Percentiles rank a stretch among this genome's conserved stretches.
Evolutionary conservation across 441 rosid genomes (phyloP).

Genomic region (Corymbia calophylla): DNA sequence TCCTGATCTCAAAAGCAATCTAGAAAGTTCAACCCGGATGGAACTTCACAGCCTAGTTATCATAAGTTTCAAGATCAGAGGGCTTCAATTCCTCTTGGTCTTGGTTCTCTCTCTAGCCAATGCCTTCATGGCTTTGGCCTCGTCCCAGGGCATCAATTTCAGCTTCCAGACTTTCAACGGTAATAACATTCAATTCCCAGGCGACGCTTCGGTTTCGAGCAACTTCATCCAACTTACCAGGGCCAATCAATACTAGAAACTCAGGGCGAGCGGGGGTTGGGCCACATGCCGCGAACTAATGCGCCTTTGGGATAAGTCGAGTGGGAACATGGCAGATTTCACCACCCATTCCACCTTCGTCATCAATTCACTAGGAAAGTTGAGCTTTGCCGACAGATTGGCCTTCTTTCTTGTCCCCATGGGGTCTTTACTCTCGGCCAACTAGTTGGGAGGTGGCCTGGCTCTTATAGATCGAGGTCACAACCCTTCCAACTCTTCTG

Average conservation of each 20-base stretch:
- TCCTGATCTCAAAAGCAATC: neutral
- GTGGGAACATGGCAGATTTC: neutral
- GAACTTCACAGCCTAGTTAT: neutral
- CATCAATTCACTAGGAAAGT: neutral
- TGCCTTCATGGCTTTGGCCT: neutral
- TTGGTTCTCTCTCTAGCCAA: neutral
- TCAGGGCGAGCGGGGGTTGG: accelerated
- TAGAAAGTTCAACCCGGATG: neutral
- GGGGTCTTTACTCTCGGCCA: accelerated
- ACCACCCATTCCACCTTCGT: neutral
- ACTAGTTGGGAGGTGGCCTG: accelerated
- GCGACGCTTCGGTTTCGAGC: accelerated
- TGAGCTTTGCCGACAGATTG: neutral
- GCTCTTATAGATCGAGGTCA: accelerated
- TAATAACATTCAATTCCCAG: neutral
- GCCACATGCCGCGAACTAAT: neutral
- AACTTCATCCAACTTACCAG: neutral
- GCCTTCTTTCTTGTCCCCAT: neutral
- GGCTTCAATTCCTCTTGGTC: neutral
- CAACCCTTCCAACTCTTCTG: accelerated
- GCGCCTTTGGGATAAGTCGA: neutral
- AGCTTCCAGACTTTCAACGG: neutral
- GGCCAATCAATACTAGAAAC: accelerated
- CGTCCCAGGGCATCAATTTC: neutral
- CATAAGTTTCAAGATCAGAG: neutral